phyloP scores from a whole-genome alignment of 352 stramenopile species.

The Phytopythium mirpurense region DNA sequence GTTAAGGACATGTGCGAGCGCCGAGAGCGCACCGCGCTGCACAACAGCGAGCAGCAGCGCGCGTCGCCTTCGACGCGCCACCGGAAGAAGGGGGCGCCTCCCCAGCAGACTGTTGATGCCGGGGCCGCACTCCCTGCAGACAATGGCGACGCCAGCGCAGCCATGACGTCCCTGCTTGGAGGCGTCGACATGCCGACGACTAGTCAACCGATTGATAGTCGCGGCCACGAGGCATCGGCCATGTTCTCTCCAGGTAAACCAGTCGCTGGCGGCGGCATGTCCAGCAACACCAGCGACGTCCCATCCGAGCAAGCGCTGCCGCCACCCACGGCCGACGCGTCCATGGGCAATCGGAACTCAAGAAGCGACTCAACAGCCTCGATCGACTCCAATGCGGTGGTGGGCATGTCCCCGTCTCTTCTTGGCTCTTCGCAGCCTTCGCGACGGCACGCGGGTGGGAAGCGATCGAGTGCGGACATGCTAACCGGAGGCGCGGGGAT shows the following conservation, averaged over 20 bases:
- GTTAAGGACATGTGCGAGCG: slow-evolving; percentile 53
- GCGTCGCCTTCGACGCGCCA: not conserved
- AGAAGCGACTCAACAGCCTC: not conserved
- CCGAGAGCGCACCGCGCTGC: slow-evolving; percentile 22
- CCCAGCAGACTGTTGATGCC: not conserved
- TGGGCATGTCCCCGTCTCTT: not conserved
- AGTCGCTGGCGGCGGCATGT: not conserved
- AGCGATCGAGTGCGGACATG: slow-evolving; percentile 2
- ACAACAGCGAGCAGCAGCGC: slow-evolving; percentile 18
- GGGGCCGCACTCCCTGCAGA: not conserved
- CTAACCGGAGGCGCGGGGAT: not conserved
- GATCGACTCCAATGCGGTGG: not conserved
- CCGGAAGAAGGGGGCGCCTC: not conserved
- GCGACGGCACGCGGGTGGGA: not conserved
- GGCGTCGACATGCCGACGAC: not conserved
- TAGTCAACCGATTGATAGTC: not conserved
- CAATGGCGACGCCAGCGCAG: not conserved
- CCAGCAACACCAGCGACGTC: not conserved
- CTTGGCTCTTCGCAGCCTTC: not conserved
- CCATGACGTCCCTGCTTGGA: slow-evolving; percentile 1
- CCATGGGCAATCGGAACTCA: not conserved
- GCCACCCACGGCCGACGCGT: not conserved
- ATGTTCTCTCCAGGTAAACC: not conserved
- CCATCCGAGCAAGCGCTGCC: not conserved
- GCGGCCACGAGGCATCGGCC: not conserved